Evolutionary conservation across 257 asterid species (phyloP).

Genomic region (Penstemon eatonii): DNA sequence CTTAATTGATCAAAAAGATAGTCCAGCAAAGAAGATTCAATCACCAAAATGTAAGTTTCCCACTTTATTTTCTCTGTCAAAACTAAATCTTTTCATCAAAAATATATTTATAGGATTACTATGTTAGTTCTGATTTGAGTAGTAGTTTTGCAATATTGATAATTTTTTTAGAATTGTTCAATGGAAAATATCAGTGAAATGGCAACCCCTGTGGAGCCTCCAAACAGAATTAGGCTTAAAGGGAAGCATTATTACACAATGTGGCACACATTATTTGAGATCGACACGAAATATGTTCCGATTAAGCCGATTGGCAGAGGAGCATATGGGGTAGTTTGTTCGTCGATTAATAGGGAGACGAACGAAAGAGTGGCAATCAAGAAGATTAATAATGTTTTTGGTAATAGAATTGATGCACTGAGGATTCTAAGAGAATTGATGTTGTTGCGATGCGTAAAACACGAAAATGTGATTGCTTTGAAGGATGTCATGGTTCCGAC

Average conservation of each 20-base stretch:
- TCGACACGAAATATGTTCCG: conserved; percentile 40
- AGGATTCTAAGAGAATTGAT: conserved; percentile 42
- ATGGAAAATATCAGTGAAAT: conserved; percentile 23
- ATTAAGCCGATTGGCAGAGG: conserved; percentile 46
- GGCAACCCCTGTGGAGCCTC: conserved; percentile 43
- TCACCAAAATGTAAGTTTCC: conserved; percentile 29
- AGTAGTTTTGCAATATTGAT: neutral
- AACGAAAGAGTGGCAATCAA: conserved; percentile 45
- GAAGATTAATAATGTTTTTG: conserved; percentile 44
- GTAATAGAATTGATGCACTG: conserved; percentile 37
- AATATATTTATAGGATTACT: neutral
- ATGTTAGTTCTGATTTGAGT: neutral
- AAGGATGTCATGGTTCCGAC: conserved; percentile 46
- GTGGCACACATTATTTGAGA: conserved; percentile 43
- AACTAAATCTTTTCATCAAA: neutral
- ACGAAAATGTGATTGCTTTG: conserved; percentile 41
- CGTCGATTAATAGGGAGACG: conserved; percentile 38
- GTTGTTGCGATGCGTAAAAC: conserved; percentile 40
- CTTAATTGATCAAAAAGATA: conserved; percentile 4
- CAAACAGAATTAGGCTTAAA: conserved; percentile 26
- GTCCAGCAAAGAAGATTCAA: conserved; percentile 7
- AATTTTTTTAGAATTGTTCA: neutral
- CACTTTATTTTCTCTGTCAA: neutral
- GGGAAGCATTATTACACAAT: conserved; percentile 41
- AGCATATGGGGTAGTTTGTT: conserved; percentile 46